Conservation (phyloP, 371 early-diverging fungal genomes). For the Syncephalastrum contaminatum region DNA sequence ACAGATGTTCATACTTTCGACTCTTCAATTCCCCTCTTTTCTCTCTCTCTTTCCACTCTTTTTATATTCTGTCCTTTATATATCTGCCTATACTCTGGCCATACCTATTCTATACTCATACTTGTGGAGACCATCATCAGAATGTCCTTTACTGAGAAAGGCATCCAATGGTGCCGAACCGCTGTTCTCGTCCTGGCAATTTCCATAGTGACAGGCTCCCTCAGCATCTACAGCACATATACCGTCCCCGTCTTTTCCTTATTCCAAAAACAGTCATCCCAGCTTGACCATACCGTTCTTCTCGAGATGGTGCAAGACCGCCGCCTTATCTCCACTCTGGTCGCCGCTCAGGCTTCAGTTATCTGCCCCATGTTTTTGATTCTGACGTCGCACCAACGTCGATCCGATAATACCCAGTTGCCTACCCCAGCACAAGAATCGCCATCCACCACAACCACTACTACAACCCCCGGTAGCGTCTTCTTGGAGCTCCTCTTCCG, state of each 20-base stretch:
- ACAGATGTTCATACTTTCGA: not conserved
- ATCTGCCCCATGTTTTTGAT: conserved; percentile 36
- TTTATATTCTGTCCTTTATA: too few species aligned
- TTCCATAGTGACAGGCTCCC: conserved; percentile 25
- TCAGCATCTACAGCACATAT: conserved; percentile 26
- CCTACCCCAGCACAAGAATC: conserved; percentile 1
- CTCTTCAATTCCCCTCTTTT: too few species aligned
- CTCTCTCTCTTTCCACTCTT: too few species aligned
- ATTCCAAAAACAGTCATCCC: conserved; percentile 1
- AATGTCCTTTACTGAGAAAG: too few species aligned
- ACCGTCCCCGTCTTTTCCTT: conserved; percentile 19
- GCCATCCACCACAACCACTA: not conserved
- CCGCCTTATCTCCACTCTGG: conserved; percentile 42
- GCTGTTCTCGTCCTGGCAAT: conserved; percentile 25
- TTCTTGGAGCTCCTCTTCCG: conserved; percentile 27
- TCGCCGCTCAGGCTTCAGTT: conserved; percentile 45
- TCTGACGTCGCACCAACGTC: conserved; percentile 3
- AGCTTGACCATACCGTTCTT: conserved; percentile 3
- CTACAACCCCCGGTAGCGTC: not conserved
- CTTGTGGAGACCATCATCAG: not conserved
- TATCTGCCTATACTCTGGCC: not conserved
- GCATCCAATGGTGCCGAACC: conserved; percentile 21
- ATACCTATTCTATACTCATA: conserved; percentile 17
- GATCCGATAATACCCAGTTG: not conserved
- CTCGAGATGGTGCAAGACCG: conserved; percentile 38